These are phyloP conservation scores for Mortierella antarctica DNA, from an alignment of 192 early-diverging fungal species.

Conservation along the genomic window DNA sequence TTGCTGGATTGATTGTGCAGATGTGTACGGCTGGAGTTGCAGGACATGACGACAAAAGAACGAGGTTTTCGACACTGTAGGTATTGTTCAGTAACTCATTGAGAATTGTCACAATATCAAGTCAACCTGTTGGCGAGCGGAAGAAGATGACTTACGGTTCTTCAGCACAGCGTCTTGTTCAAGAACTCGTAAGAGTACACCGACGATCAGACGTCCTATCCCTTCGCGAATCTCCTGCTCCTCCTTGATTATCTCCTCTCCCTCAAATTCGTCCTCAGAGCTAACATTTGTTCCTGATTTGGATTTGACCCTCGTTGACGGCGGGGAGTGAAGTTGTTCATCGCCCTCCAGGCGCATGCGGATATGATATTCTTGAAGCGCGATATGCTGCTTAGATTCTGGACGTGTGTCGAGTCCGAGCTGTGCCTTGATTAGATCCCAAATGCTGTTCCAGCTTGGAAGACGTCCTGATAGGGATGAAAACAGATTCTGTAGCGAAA, in stretches of 20 bases:
- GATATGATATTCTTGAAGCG: constrained; percentile 33
- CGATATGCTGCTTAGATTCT: constrained; percentile 37
- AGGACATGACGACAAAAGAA: constrained; percentile 38
- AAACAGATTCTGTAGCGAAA: background rate
- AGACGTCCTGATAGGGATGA: constrained; percentile 9
- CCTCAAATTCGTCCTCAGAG: background rate
- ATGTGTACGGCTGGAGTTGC: background rate
- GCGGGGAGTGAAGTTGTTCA: background rate
- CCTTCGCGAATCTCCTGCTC: constrained; percentile 38
- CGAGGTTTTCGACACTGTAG: constrained; percentile 15
- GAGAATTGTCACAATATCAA: background rate
- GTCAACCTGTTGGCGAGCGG: background rate
- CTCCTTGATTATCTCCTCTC: background rate
- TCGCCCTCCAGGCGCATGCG: constrained; percentile 14
- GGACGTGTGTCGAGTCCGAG: constrained; percentile 34
- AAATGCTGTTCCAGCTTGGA: constrained; percentile 39
- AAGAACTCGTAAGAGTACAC: constrained; percentile 22
- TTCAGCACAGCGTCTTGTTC: constrained; percentile 36
- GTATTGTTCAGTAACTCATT: background rate
- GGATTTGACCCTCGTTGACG: too few species aligned
- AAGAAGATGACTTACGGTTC: constrained; percentile 17
- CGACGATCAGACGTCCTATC: constrained; percentile 36
- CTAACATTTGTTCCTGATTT: background rate
- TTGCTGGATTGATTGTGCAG: background rate
- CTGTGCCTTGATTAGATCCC: constrained; percentile 38